These are phyloP conservation scores for Aspergillus sp. DNA, from an alignment of 2,329 filamentous ascomycete genomes.

Conservation along the genomic window DNA sequence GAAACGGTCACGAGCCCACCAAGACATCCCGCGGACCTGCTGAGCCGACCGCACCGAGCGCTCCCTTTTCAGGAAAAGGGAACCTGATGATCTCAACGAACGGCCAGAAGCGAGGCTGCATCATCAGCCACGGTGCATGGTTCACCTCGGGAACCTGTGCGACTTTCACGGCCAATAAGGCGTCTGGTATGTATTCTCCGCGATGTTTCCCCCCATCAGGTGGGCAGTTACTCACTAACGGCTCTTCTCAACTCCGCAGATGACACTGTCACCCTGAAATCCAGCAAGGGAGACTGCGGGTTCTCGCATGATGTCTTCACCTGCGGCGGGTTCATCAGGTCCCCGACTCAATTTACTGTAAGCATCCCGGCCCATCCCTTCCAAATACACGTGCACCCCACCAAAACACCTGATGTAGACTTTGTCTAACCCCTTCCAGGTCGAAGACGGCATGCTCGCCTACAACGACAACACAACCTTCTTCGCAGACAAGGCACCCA, in stretches of 20 bases:
- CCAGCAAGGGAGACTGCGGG: constrained; percentile 61
- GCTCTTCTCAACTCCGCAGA: constrained; percentile 16
- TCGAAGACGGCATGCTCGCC: constrained; percentile 34
- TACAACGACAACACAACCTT: constrained; percentile 40
- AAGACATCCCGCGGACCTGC: constrained; percentile 34
- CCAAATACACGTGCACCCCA: not conserved
- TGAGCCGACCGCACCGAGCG: constrained; percentile 33
- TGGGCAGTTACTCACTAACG: not conserved
- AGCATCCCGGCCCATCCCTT: not conserved
- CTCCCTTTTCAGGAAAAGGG: constrained; percentile 60
- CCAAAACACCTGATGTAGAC: not conserved
- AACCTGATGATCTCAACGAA: constrained; percentile 56
- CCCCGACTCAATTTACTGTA: constrained; percentile 36
- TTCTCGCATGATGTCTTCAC: constrained; percentile 56
- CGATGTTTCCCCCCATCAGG: not conserved
- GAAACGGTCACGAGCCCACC: constrained; percentile 37
- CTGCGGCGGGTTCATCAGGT: constrained; percentile 48
- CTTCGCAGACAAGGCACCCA: constrained; percentile 41
- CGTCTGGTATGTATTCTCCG: constrained; percentile 29
- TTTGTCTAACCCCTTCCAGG: constrained; percentile 18
- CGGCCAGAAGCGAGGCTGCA: constrained; percentile 55
- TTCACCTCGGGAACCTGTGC: constrained; percentile 68
- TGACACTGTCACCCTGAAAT: constrained; percentile 55
- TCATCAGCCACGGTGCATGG: constrained; percentile 69
- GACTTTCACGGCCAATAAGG: constrained; percentile 47